Base-by-base conservation (phyloP, 768 basidiomycete species). In the Grammothele lineata region DNA sequence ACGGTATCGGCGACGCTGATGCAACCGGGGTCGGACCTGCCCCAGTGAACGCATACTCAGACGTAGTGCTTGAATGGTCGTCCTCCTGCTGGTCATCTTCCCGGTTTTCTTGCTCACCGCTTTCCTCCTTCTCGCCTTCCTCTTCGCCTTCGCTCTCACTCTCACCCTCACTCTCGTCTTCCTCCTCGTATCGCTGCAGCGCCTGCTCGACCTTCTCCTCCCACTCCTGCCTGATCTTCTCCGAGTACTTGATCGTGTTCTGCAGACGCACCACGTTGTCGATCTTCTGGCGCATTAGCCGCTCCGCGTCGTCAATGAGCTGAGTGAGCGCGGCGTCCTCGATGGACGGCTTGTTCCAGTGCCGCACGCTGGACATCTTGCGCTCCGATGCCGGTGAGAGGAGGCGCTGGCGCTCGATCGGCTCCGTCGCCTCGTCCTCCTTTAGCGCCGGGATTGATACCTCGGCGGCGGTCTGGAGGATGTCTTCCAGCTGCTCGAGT, bases 141-240 rank as follows among this genome's bases (percentile, higher is more conserved):
- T 54, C 57, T n/a, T 54, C 61, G 5, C 64, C 65, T 21, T 54
- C 65, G 34, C 61, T 67, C 3, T 66, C 69, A 10, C 70, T 62
- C 26, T 71, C 70, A 44, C 71, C 69, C 40, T 72, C 76, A 34
- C 68, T 64, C 36, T 62, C 70, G 35, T 70, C 78, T 35, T 80
- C 81, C 7, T 78, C 81, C 15, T 78, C 79, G 15, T 81, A 77
- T 26, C 70, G 69, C 3, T 76, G 76, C 26, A 94, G 66, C 34
- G 74, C 77, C 57, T 80, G 76, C 50, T 82, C 85, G 12, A 96
- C 85, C 57, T 80, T 83, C 59, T 89, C 87, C 66, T 97, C 87
- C 94, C 95, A 98, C 68, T 98, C 96, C 58, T 87, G 86, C 71
- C 95, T 84, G 24, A 96, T 89, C 70, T 94, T 95, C 72, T 98